Conservation (phyloP, 2,329 filamentous ascomycete species). For the Penicillium sp. region DNA sequence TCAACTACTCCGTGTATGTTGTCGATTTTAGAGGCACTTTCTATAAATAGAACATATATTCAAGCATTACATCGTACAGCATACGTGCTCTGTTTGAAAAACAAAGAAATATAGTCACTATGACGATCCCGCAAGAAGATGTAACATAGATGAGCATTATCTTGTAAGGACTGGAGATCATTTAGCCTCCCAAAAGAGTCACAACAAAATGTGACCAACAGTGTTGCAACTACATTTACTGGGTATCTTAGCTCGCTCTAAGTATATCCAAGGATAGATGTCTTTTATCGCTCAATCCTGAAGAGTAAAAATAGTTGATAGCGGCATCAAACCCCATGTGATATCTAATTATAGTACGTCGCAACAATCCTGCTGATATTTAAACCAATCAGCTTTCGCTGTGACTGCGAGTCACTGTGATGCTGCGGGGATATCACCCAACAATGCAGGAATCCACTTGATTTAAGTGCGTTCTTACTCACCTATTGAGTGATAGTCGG, state of each 20-base stretch:
- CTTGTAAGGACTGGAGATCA: neutral
- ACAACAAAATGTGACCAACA: neutral
- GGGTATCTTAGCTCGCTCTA: neutral
- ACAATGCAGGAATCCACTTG: neutral
- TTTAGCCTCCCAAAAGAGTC: neutral
- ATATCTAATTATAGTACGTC: slow-evolving; percentile 1
- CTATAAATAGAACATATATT: neutral
- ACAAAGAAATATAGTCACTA: neutral
- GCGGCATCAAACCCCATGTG: neutral
- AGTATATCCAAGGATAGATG: neutral
- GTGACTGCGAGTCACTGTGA: slow-evolving; percentile 10
- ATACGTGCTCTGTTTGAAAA: neutral
- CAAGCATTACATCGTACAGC: neutral
- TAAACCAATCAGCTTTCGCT: neutral
- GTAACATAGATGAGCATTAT: neutral
- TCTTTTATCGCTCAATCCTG: neutral
- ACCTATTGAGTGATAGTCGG: neutral
- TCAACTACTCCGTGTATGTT: neutral
- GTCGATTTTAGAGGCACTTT: neutral
- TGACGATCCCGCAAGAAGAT: neutral
- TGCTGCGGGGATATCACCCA: slow-evolving; percentile 2
- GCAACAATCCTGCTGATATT: neutral
- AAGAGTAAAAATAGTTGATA: neutral
- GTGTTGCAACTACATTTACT: neutral
- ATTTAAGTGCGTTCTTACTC: neutral